Base-by-base conservation (phyloP, 2,329 filamentous ascomycete genomes). In the Fonsecaea pugnacius region DNA sequence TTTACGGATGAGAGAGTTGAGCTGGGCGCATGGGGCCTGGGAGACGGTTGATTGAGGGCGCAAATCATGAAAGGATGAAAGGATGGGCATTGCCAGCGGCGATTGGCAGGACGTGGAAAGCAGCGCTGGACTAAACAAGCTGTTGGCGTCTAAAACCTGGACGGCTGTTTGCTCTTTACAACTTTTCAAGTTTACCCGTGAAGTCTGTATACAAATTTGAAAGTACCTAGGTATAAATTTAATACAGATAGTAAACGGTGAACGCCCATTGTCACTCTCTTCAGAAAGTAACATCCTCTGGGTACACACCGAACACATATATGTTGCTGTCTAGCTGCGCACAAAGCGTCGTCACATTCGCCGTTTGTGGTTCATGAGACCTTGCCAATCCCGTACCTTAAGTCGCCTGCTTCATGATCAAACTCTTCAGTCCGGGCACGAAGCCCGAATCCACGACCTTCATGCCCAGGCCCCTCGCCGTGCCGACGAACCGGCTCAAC, bases 1-100 rank as follows among this genome's bases (percentile, higher is more conserved):
- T 70, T 80, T 60, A 74, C 78, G 0, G 79, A 81, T 64, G 79
- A 80, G 65, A 72, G 73, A 46, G 75, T 80, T 21, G 77, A 78
- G 30, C 75, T 81, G 62, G 79, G 64, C 9, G 40, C 66, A 21
- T 70, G 68, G 68, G 68, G 68, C 6, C 27, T 43, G 16, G 68
- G 68, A 12, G 63, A 68, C 24, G 68, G 66, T 33, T 65, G 48
- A 65, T 30, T 16, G 3, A 10, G 43, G 43, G 12, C 8, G 16
- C 21, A 8, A 24, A 27, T 18, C 18, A 46, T 21, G n/a, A 48
- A 24, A 10, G 43, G 9, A 24, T 14, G 27, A n/a, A n/a, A n/a
- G n/a, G n/a, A n/a, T n/a, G 6, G 18, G 21, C 18, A 16, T 48
- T 12, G 18, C 5, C 12, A 21, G 9, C 3, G 40, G 40, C 18